Evolutionary conservation across 164 flowering plant genomes (phyloP).

Genomic region (Annona cherimola): DNA sequence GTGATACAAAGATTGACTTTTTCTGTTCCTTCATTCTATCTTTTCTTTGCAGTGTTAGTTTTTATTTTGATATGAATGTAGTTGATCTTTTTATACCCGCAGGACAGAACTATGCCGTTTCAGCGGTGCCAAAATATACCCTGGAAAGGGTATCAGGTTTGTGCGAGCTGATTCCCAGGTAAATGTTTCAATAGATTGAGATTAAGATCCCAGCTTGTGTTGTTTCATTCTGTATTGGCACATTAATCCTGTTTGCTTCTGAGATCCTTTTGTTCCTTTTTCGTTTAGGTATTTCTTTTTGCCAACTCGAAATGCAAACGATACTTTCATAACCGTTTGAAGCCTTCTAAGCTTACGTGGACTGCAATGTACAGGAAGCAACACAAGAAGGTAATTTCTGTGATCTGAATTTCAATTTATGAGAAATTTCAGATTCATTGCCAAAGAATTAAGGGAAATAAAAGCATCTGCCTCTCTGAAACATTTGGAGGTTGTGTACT

Average conservation of each 20-base stretch:
- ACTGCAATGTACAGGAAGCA: constrained; percentile 64
- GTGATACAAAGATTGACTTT: not conserved
- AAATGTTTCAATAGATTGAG: not conserved
- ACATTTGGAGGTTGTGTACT: too few relatives aligned
- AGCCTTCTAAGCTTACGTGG: constrained; percentile 84
- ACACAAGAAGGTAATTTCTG: constrained; percentile 40
- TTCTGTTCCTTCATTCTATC: not conserved
- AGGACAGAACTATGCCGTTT: constrained; percentile 55
- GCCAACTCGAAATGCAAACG: constrained; percentile 81
- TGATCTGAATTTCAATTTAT: not conserved
- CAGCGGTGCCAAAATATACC: constrained; percentile 46
- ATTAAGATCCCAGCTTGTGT: not conserved
- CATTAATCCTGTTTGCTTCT: not conserved
- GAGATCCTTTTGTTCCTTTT: not conserved
- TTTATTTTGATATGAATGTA: not conserved
- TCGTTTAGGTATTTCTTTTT: constrained; percentile 44
- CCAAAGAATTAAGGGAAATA: not conserved
- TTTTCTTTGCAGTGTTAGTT: not conserved
- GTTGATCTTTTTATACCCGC: constrained; percentile 4
- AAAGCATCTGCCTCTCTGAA: too few relatives aligned
- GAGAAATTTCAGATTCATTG: not conserved
- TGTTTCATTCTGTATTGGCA: not conserved
- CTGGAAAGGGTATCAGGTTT: constrained; percentile 46
- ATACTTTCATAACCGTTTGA: constrained; percentile 75
- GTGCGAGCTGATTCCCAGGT: constrained; percentile 44